Evolutionary conservation across 805 yeast genomes (phyloP), one percentile per base, ranked within the genome.

Genomic region (Candida multigemmis): DNA sequence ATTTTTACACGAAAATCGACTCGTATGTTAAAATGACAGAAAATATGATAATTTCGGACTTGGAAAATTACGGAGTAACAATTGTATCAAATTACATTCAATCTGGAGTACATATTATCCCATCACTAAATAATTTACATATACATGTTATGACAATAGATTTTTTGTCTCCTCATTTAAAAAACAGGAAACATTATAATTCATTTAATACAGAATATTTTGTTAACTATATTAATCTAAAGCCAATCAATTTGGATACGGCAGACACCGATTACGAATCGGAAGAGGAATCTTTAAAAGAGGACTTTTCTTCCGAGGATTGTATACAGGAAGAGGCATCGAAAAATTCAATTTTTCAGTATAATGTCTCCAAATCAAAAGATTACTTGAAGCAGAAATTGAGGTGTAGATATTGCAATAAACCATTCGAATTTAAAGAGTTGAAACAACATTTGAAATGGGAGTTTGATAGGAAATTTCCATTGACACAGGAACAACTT

Each of bases 101-200:
- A 33, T 67, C 65, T 6, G 89, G 93, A 1, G 64, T 81, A 14
- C 94, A 83, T 49, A 50, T 80, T 4, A 65, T 65, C 2, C 94
- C 94, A 3, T 76, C 86, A 1, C 46, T 82, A 65, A 51, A 50
- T 21, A 80, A 83, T 44, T 40, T 82, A 23, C 94, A 83, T 42
- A 55, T 83, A 12, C 94, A 83, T 53, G 71, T 83, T 14, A 60
- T 83, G 25, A 74, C 86, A 0, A 58, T 54, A 25, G 94, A 83
- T 48, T 67, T 77, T 41, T 41, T 57, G 36, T 70, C 81, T 7
- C 53, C 52, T 0, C 41, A 58, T 14, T 30, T 82, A 53, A 82
- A 80, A 46, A 58, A 73, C 38, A 70, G 65, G 33, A 65, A 60
- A 30, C 94, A 83, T 48, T 82, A 72, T 48, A 76, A 76, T 42